These are phyloP conservation scores for Starmera caribaea DNA, from an alignment of 805 yeast species.

Conservation along the genomic window DNA sequence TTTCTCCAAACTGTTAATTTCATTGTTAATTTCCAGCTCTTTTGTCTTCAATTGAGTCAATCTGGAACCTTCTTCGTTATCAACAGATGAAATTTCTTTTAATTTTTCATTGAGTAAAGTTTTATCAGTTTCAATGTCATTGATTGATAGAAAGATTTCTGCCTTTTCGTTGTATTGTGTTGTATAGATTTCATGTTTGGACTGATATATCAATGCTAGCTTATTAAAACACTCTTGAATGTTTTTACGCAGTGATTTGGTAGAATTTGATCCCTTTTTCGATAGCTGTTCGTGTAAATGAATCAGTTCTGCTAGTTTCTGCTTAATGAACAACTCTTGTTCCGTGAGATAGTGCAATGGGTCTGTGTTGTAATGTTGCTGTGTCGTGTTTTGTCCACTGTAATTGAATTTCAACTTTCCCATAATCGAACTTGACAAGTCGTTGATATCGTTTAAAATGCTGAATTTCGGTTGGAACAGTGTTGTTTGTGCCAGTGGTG, in stretches of 20 bases:
- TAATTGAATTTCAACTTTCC: neutral
- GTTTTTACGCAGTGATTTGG: constrained; percentile 20
- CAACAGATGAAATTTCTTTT: constrained; percentile 27
- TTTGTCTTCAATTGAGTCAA: constrained; percentile 24
- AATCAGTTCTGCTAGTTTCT: constrained; percentile 10
- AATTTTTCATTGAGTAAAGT: constrained; percentile 23
- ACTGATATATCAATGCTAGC: constrained; percentile 27
- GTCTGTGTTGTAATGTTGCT: constrained; percentile 1
- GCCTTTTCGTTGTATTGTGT: constrained; percentile 22
- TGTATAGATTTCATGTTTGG: constrained; percentile 31
- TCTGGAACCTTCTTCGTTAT: constrained; percentile 30
- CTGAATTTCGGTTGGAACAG: neutral
- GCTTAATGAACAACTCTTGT: constrained; percentile 11
- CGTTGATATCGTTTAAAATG: neutral
- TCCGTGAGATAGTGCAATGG: constrained; percentile 9
- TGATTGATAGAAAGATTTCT: constrained; percentile 19
- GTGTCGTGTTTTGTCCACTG: neutral
- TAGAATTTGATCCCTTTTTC: constrained; percentile 22
- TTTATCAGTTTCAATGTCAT: constrained; percentile 30
- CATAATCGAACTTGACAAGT: neutral
- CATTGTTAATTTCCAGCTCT: constrained; percentile 23
- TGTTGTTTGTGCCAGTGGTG: neutral
- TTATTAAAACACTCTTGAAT: constrained; percentile 24
- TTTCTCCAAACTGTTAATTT: constrained; percentile 26
- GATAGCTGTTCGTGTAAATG: constrained; percentile 19